Percentiles rank a stretch among this genome's conserved stretches.
These are phyloP conservation scores for Paecilomyces sp. DNA, from an alignment of 2,329 filamentous ascomycete species.

Conservation along the genomic window DNA sequence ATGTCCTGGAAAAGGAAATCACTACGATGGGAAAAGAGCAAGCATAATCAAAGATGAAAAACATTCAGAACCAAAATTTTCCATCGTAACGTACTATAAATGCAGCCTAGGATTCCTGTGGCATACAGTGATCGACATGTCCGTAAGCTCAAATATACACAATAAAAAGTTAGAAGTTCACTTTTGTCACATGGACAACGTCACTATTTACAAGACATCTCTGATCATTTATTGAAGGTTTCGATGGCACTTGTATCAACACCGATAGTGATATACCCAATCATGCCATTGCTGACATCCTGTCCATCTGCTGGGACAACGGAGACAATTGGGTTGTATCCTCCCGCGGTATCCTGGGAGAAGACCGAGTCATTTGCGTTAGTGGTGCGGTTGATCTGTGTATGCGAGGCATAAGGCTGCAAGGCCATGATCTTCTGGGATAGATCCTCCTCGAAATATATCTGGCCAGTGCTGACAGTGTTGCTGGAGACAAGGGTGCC, in stretches of 20 bases:
- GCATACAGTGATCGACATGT: too few relatives aligned
- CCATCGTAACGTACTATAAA: too few relatives aligned
- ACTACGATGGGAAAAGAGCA: too few relatives aligned
- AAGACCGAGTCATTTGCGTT: conserved; percentile 16
- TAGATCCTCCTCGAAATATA: conserved; percentile 24
- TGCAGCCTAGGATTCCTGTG: too few relatives aligned
- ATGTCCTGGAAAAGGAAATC: too few relatives aligned
- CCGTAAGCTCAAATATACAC: too few relatives aligned
- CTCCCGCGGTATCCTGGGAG: conserved; percentile 9
- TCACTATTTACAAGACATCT: too few relatives aligned
- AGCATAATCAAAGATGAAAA: too few relatives aligned
- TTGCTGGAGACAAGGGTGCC: conserved; percentile 19
- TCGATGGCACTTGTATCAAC: conserved; percentile 18
- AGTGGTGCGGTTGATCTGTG: conserved; percentile 27
- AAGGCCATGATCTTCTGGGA: conserved; percentile 24
- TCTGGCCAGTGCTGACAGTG: conserved; percentile 24
- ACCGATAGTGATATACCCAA: conserved; percentile 31
- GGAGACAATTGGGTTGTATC: conserved; percentile 23
- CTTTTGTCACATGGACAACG: too few relatives aligned
- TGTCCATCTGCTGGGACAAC: conserved; percentile 26
- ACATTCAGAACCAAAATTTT: too few relatives aligned
- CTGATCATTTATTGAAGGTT: background rate
- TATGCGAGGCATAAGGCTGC: conserved; percentile 27
- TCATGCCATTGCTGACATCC: conserved; percentile 27
- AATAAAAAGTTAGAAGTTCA: too few relatives aligned